phyloP scores from a whole-genome alignment of 2,329 filamentous ascomycete genomes.

The Ascocoryne sarcoides region DNA sequence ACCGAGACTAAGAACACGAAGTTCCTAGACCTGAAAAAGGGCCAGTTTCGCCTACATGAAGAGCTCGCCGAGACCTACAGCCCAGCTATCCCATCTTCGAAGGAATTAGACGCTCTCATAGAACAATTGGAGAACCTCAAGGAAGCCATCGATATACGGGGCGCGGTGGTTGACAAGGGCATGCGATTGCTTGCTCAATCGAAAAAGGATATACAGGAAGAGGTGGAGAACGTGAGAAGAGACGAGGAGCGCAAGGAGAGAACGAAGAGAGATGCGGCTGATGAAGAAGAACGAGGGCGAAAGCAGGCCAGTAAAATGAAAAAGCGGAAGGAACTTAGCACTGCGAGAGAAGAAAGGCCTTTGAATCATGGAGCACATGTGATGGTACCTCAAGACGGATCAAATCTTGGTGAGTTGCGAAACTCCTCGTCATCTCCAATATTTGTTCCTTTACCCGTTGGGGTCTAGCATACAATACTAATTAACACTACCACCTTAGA shows the following conservation, averaged over 20 bases:
- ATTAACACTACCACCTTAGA: no score
- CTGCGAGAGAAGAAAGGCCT: conserved; percentile 50
- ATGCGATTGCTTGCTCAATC: conserved; percentile 62
- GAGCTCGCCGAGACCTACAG: conserved; percentile 58
- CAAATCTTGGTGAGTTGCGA: conserved; percentile 42
- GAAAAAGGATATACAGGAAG: conserved; percentile 53
- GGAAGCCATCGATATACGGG: conserved; percentile 58
- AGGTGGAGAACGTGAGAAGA: conserved; percentile 37
- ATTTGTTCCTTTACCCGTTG: no score
- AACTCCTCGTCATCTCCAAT: no score
- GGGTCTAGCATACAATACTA: no score
- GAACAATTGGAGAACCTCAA: conserved; percentile 55
- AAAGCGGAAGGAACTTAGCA: conserved; percentile 66
- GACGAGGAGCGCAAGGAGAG: conserved; percentile 35
- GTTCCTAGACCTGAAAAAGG: conserved; percentile 57
- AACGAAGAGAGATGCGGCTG: conserved; percentile 35
- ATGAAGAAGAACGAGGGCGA: conserved; percentile 39
- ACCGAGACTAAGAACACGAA: conserved; percentile 46
- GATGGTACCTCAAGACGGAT: conserved; percentile 55
- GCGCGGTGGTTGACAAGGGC: conserved; percentile 59
- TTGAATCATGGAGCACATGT: conserved; percentile 54
- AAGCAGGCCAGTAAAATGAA: conserved; percentile 57
- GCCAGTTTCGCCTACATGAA: conserved; percentile 54
- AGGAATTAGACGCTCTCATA: conserved; percentile 54
- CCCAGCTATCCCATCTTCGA: conserved; percentile 53